phyloP scores from a whole-genome alignment of 2,329 filamentous ascomycete genomes.

The Myriosclerotinia duriaeana region DNA sequence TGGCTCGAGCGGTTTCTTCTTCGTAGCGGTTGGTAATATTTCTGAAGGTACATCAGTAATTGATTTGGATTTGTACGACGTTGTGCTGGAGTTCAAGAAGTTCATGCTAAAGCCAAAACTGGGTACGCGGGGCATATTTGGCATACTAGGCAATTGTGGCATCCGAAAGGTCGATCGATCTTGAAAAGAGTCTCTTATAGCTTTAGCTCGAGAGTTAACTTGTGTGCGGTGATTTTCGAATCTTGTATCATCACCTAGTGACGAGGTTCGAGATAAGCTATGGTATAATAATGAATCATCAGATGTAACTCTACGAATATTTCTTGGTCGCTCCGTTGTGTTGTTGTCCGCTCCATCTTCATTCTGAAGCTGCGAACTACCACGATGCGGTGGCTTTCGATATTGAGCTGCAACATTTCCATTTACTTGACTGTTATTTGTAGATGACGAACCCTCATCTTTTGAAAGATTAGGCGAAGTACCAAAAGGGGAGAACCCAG shows the following conservation, averaged over 20 bases:
- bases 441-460: constrained; percentile 4
- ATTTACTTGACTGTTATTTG: not conserved
- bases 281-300: constrained; percentile 79
- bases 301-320: constrained; percentile 62
- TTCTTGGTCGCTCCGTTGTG: constrained; percentile 25
- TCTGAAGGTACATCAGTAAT: constrained; percentile 37
- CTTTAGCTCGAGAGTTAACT: constrained; percentile 86
- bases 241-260: constrained; percentile 76
- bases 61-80: constrained; percentile 33
- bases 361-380: constrained; percentile 26
- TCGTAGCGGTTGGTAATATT: constrained; percentile 33
- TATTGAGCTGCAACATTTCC: not conserved
- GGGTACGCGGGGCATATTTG: constrained; percentile 46
- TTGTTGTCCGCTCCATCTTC: not conserved
- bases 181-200: constrained; percentile 82
- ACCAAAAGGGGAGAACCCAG: constrained; percentile 14
- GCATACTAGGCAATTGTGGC: constrained; percentile 57
- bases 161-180: constrained; percentile 77
- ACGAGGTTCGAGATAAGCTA: constrained; percentile 74
- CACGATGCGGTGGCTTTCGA: constrained; percentile 20
- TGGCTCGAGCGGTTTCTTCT: constrained; percentile 29
- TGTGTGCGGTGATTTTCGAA: constrained; percentile 81
- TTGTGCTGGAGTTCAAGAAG: constrained; percentile 35
- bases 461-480: constrained; percentile 14
- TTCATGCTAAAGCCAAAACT: constrained; percentile 44